phyloP scores from a whole-genome alignment of 2,329 filamentous ascomycete genomes.

The Alternaria hordeiaustralica region DNA sequence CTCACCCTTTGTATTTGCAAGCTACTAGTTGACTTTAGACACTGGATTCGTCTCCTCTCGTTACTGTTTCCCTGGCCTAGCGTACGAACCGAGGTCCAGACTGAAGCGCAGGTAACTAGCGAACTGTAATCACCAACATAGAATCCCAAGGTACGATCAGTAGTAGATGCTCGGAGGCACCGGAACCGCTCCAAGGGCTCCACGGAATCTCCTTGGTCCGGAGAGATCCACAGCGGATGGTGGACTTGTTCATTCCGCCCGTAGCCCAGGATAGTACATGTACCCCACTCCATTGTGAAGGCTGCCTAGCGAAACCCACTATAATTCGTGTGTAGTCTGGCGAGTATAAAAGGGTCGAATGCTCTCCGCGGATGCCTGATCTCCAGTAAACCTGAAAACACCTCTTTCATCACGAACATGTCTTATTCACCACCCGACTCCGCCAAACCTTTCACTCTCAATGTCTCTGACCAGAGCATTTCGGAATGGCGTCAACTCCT shows the following conservation, averaged over 20 bases:
- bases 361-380: not conserved
- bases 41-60: not conserved
- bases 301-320: not conserved
- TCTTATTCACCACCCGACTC: conserved; percentile 40
- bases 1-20: not conserved
- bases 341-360: not conserved
- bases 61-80: not conserved
- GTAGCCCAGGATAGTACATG: not conserved
- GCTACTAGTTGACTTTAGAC: not conserved
- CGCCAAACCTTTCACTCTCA: conserved; percentile 43
- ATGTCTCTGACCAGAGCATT: conserved; percentile 40
- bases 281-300: not conserved
- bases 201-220: not conserved
- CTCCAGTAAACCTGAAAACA: not conserved
- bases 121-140: not conserved
- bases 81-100: not conserved
- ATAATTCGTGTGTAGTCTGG: not conserved
- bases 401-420: conserved; percentile 24
- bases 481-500: conserved; percentile 48
- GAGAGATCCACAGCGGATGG: not conserved
- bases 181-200: not conserved
- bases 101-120: not conserved
- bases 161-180: not conserved
- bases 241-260: not conserved
- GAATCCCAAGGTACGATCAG: not conserved